A percentile compares a stretch with the other conserved stretches of the same genome.
phyloP scores from a whole-genome alignment of 73 alveolate genomes.

The Symbiodinium pilosum region DNA sequence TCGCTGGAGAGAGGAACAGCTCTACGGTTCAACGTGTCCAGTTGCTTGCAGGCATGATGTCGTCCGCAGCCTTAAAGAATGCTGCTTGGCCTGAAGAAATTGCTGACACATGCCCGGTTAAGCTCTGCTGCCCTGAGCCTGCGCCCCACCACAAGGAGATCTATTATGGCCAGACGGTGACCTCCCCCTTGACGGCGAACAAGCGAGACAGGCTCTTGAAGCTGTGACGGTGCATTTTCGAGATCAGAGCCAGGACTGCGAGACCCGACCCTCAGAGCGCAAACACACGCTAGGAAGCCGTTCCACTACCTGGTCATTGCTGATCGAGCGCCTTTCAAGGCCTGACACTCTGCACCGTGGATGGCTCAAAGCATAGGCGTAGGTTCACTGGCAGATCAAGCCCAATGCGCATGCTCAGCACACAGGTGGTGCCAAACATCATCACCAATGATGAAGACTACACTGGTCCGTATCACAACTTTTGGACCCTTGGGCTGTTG shows the following conservation, averaged over 20 bases:
- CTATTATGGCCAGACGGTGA: slow-evolving; percentile 21
- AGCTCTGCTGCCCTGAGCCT: too few relatives aligned
- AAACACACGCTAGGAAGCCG: slow-evolving; percentile 20
- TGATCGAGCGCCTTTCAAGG: slow-evolving; percentile 42
- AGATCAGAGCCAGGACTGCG: too few relatives aligned
- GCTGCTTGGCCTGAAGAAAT: background rate
- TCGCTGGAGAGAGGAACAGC: too few relatives aligned
- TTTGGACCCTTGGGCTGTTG: slow-evolving; percentile 28
- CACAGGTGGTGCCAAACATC: slow-evolving; percentile 67
- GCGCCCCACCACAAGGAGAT: background rate
- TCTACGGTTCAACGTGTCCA: background rate
- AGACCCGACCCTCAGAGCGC: too few relatives aligned
- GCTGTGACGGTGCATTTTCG: too few relatives aligned
- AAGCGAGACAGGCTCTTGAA: slow-evolving; percentile 40
- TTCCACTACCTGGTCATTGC: slow-evolving; percentile 64
- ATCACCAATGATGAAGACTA: slow-evolving; percentile 22
- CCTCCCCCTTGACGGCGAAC: slow-evolving; percentile 47
- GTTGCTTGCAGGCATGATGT: slow-evolving; percentile 24
- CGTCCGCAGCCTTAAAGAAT: slow-evolving; percentile 42
- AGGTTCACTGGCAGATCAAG: background rate
- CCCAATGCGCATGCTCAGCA: background rate
- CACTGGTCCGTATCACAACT: slow-evolving; percentile 54
- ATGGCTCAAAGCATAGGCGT: background rate
- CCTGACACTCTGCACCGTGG: background rate
- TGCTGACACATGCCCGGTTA: too few relatives aligned